These are phyloP conservation scores for Chlorencoelia australis DNA, from an alignment of 2,329 filamentous ascomycete species.

Conservation along the genomic window DNA sequence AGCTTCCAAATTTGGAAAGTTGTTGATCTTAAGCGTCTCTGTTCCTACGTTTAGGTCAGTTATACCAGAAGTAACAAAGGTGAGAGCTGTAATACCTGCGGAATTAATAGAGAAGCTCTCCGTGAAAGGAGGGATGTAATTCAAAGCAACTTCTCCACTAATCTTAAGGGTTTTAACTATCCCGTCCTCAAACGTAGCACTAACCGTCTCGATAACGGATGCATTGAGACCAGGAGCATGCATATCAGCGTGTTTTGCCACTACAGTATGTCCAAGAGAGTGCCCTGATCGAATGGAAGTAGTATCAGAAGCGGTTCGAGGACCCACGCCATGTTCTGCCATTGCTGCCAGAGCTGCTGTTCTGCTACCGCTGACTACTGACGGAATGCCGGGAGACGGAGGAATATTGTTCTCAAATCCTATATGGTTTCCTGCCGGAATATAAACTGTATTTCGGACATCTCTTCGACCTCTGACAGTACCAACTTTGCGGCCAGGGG, in stretches of 20 bases:
- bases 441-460: conserved; percentile 82
- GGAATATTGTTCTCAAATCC: conserved; percentile 15
- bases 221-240: conserved; percentile 71
- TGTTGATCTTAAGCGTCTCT: conserved; percentile 13
- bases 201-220: conserved; percentile 88
- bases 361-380: conserved; percentile 22
- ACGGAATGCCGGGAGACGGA: conserved; percentile 26
- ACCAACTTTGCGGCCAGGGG: conserved; percentile 58
- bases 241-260: conserved; percentile 75
- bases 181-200: conserved; percentile 69
- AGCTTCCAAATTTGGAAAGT: conserved; percentile 61
- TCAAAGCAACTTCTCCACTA: conserved; percentile 80
- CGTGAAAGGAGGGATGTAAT: conserved; percentile 52
- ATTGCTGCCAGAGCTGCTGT: conserved; percentile 43
- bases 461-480: conserved; percentile 84
- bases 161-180: conserved; percentile 62
- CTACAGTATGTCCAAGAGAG: conserved; percentile 58
- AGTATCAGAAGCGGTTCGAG: conserved; percentile 60
- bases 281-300: conserved; percentile 86
- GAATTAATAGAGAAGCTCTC: no score
- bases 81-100: no score
- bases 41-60: no score
- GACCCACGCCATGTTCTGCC: conserved; percentile 46
- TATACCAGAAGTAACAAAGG: no score
- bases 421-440: conserved; percentile 38